Evolutionary conservation across 805 yeast genomes (phyloP), one percentile per base, ranked within the genome.

Genomic region (Barnettozyma vustinii): DNA sequence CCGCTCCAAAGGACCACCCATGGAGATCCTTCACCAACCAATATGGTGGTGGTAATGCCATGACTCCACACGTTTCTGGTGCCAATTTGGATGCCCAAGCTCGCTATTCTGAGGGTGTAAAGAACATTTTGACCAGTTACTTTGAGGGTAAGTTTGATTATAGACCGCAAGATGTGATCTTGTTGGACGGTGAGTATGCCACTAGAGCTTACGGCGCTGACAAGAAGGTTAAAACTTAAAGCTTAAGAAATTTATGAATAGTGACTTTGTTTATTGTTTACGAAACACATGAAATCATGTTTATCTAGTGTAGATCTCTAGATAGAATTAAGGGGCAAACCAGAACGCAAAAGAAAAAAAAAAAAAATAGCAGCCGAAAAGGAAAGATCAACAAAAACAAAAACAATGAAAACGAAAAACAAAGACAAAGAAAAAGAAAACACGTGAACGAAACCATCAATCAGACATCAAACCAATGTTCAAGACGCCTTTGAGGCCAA

Each of bases 21-120:
- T 86, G 94, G 94, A 75, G 89, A 73, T 48, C 72, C 10, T 77
- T 84, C 81, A 62, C 70, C 44, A 83, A 84, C 76, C 70, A 76
- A 60, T 77, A 73, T 56, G 84, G 84, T 51, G 86, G 79, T 35
- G 92, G 92, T 56, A 86, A 87, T 59, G 92, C 91, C 47, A 84
- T 86, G 92, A 83, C 89, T 45, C 90, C 91, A 19, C 94, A 85
- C 63, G 78, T 81, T 57, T 80, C 87, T 47, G 94, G 95, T 53
- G 81, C 92, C 23, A 81, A 88, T 40, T 70, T 86, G 56, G 92
- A 86, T 65, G 92, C 95, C 35, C 94, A 86, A 70, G 71, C 72
- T 37, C 75, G 94, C 61, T 86, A 86, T 59, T 80, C 92, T 16
- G 68, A 67, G 23, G 95, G 95, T 45, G 81, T 81, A 36, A 77